Conservation (phyloP, 768 basidiomycete genomes). For the Pholiota conissans region DNA sequence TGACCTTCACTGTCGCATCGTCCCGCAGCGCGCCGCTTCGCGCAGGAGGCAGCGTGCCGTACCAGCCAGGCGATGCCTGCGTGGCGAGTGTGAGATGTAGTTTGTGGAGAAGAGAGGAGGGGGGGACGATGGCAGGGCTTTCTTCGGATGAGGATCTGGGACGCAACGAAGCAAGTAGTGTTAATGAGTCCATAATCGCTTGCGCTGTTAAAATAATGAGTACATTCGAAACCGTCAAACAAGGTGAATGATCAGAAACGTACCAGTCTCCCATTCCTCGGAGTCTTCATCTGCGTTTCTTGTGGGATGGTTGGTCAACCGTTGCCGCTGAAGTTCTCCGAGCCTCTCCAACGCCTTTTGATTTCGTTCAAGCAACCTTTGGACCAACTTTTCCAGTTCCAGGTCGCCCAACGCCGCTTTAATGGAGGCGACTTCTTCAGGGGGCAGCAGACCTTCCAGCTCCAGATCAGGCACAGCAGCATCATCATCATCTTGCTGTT, state of each 20-base stretch:
- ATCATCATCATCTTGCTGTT: slow-evolving; percentile 16
- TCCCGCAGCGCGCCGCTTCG: slow-evolving; percentile 66
- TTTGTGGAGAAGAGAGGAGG: slow-evolving; percentile 63
- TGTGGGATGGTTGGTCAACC: slow-evolving; percentile 48
- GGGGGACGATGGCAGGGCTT: slow-evolving; percentile 55
- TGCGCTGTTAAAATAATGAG: slow-evolving; percentile 50
- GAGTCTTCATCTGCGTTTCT: slow-evolving; percentile 60
- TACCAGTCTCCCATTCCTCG: slow-evolving; percentile 85
- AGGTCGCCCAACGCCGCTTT: slow-evolving; percentile 60
- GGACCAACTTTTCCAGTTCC: slow-evolving; percentile 68
- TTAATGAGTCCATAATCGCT: slow-evolving; percentile 69
- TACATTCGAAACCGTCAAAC: slow-evolving; percentile 2
- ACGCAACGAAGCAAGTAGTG: slow-evolving; percentile 66
- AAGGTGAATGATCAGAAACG: slow-evolving; percentile 22
- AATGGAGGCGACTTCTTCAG: slow-evolving; percentile 54
- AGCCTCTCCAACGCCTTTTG: slow-evolving; percentile 61
- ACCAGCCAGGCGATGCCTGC: slow-evolving; percentile 64
- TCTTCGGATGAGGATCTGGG: slow-evolving; percentile 51
- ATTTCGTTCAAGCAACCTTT: slow-evolving; percentile 68
- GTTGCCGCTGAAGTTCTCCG: slow-evolving; percentile 61
- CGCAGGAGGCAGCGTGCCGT: slow-evolving; percentile 66
- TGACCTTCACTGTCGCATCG: slow-evolving; percentile 70
- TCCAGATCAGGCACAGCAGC: slow-evolving; percentile 35
- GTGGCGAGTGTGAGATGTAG: slow-evolving; percentile 70
- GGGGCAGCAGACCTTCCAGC: slow-evolving; percentile 55